These are phyloP conservation scores for Anthostomella pinea DNA, from an alignment of 2,329 filamentous ascomycete species.

Conservation along the genomic window DNA sequence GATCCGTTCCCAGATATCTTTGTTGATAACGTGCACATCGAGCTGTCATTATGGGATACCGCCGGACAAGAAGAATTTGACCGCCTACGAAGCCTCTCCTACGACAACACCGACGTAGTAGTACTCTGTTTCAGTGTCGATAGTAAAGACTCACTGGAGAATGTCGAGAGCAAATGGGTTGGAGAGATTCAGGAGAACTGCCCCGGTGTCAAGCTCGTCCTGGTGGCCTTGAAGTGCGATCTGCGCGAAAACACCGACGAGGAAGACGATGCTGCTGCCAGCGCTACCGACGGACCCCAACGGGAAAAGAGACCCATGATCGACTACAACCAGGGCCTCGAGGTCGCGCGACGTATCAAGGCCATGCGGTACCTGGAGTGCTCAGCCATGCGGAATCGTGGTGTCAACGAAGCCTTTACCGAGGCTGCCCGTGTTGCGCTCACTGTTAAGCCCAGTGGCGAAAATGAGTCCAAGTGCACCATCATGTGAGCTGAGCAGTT, in stretches of 20 bases:
- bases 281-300: conserved; percentile 36
- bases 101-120: conserved; percentile 95
- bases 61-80: conserved; percentile 99
- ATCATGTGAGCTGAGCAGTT: conserved; percentile 54
- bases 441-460: conserved; percentile 63
- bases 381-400: conserved; percentile 96
- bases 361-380: conserved; percentile 96
- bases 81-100: conserved; percentile 88
- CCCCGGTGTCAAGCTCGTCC: conserved; percentile 87
- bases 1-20: no score
- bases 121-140: conserved; percentile 99
- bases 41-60: conserved; percentile 96
- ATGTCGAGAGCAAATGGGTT: conserved; percentile 98
- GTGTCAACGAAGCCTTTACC: conserved; percentile 97
- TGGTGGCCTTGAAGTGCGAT: conserved; percentile 96
- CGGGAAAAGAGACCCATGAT: conserved; percentile 71
- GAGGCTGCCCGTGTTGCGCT: conserved; percentile 94
- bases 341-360: conserved; percentile 86
- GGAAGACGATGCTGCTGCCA: conserved; percentile 57
- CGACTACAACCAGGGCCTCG: conserved; percentile 85
- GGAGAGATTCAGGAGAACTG: conserved; percentile 98
- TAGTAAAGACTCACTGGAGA: conserved; percentile 93
- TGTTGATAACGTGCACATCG: conserved; percentile 94
- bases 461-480: conserved; percentile 54
- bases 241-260: conserved; percentile 74